A percentile compares a stretch with the other conserved stretches of the same genome.
phyloP scores from a whole-genome alignment of 331 rosid genomes.

The Saraca asoca region DNA sequence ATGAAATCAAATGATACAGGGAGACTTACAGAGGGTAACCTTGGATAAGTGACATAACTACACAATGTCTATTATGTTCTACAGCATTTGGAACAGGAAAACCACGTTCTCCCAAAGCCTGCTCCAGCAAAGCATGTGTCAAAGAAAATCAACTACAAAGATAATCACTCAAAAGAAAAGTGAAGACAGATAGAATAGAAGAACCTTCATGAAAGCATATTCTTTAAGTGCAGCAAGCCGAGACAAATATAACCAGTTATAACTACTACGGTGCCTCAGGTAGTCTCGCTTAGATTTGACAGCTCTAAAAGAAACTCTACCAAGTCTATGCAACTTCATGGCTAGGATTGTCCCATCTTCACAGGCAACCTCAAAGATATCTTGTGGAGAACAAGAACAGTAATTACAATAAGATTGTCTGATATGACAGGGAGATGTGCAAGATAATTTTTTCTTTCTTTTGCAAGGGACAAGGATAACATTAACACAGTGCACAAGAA shows the following conservation, averaged over 20 bases:
- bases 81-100: conserved; percentile 81
- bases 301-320: conserved; percentile 83
- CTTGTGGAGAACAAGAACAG: conserved; percentile 36
- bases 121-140: conserved; percentile 32
- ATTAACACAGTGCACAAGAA: no score
- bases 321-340: conserved; percentile 80
- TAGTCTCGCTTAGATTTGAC: conserved; percentile 89
- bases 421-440: neutral
- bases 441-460: no score
- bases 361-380: conserved; percentile 79
- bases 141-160: conserved; percentile 12
- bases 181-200: neutral
- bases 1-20: conserved; percentile 5
- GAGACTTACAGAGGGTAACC: conserved; percentile 82
- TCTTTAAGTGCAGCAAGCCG: conserved; percentile 87
- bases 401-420: neutral
- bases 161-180: conserved; percentile 9
- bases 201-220: conserved; percentile 84
- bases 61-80: conserved; percentile 80
- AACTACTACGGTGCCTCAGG: conserved; percentile 74
- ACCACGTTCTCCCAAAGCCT: conserved; percentile 75
- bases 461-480: no score
- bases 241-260: conserved; percentile 78
- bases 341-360: conserved; percentile 78
- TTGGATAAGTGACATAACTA: conserved; percentile 80